Conservation (phyloP, 1,284 basidiomycete species). For the Anthracocystis panici-leucophaei region DNA sequence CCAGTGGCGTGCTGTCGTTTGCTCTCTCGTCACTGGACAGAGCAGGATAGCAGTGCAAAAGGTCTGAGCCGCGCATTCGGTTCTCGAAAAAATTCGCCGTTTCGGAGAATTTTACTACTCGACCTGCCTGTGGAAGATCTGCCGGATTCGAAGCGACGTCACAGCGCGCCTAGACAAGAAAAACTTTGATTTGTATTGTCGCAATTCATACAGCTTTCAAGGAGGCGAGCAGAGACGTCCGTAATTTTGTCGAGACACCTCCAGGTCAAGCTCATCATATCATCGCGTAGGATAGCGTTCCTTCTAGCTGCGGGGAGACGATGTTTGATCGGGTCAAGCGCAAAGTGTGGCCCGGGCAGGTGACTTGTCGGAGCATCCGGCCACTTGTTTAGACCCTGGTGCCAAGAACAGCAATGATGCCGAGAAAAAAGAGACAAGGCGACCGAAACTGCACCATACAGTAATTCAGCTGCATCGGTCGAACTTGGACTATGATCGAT, state of each 20-base stretch:
- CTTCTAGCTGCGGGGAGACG: too few species aligned
- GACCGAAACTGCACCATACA: conserved; percentile 14
- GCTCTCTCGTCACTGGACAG: background rate
- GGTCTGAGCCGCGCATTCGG: background rate
- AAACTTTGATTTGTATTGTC: background rate
- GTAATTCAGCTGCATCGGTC: conserved; percentile 35
- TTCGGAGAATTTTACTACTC: conserved; percentile 20
- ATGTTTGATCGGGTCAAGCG: background rate
- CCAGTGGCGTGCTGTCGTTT: background rate
- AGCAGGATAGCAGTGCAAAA: background rate
- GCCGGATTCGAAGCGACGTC: conserved; percentile 19
- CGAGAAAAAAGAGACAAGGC: background rate
- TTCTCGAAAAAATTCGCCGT: conserved; percentile 28
- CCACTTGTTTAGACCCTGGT: background rate
- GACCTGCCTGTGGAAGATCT: conserved; percentile 25
- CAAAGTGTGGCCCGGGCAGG: background rate
- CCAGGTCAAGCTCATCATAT: too few species aligned
- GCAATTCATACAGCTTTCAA: background rate
- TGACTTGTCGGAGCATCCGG: background rate
- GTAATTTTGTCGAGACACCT: too few species aligned
- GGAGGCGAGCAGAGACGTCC: background rate
- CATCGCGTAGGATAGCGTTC: too few species aligned
- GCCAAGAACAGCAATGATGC: conserved; percentile 1
- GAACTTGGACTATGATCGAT: conserved; percentile 21
- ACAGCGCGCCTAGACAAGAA: conserved; percentile 2